Conservation (phyloP, 192 early-diverging fungal species). For the Geranomyces michiganensis region DNA sequence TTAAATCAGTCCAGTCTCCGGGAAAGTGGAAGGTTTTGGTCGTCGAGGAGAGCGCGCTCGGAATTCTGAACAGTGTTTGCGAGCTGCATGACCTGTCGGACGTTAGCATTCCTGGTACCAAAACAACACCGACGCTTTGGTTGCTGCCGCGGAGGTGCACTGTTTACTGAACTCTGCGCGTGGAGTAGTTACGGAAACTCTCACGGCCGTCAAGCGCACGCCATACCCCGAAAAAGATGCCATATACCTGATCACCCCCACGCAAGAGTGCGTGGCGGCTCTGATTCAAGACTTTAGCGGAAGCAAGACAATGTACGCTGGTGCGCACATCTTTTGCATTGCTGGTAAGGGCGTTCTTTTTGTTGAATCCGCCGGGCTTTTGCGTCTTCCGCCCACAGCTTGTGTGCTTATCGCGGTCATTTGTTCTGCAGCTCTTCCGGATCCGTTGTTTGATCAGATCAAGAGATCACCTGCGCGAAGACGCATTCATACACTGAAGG, state of each 20-base stretch:
- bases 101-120: conserved; percentile 70
- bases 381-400: neutral
- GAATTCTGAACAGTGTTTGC: conserved; percentile 73
- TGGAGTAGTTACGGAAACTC: conserved; percentile 44
- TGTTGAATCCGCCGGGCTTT: too few species aligned
- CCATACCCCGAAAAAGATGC: conserved; percentile 61
- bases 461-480: conserved; percentile 48
- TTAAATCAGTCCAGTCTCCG: conserved; percentile 72
- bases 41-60: conserved; percentile 70
- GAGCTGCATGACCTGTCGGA: conserved; percentile 78
- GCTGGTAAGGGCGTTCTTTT: too few species aligned
- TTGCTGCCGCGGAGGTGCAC: neutral
- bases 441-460: conserved; percentile 65
- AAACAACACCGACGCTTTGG: too few species aligned
- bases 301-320: conserved; percentile 55
- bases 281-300: conserved; percentile 56
- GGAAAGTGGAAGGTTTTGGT: conserved; percentile 77
- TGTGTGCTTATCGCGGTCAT: conserved; percentile 4
- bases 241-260: conserved; percentile 62
- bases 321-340: conserved; percentile 57
- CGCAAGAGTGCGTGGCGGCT: conserved; percentile 41
- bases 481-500: conserved; percentile 43
- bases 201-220: conserved; percentile 47
- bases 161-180: neutral
- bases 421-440: conserved; percentile 60